phyloP scores from a whole-genome alignment of 2,329 filamentous ascomycete genomes.

The Coleophoma crateriformis region DNA sequence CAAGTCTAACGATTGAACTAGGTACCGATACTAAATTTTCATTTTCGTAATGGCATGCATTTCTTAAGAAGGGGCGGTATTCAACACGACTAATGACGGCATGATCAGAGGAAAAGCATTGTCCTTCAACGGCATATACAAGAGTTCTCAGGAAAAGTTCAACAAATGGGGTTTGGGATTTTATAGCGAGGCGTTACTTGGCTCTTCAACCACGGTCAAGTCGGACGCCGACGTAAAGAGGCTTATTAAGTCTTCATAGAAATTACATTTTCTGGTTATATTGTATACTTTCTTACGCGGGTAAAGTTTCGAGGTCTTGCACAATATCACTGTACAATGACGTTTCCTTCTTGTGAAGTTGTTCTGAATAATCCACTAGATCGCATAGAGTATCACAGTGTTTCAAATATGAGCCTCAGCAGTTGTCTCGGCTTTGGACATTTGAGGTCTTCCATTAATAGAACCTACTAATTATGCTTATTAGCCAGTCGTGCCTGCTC shows the following conservation, averaged over 20 bases:
- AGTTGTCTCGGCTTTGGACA: too few relatives aligned
- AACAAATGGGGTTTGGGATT: conserved; percentile 27
- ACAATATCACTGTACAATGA: too few relatives aligned
- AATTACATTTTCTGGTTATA: background rate
- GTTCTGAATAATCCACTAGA: too few relatives aligned
- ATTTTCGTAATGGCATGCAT: background rate
- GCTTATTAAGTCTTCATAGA: background rate
- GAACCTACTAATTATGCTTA: too few relatives aligned
- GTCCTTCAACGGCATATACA: conserved; percentile 57
- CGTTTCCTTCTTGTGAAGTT: too few relatives aligned
- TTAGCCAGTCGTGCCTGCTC: too few relatives aligned
- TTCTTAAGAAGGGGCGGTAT: conserved; percentile 7
- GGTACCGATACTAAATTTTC: conserved; percentile 29
- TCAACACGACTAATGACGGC: conserved; percentile 46
- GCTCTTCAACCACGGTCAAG: conserved; percentile 33
- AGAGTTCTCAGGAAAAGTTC: conserved; percentile 25
- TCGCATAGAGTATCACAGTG: too few relatives aligned
- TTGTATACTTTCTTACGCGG: background rate
- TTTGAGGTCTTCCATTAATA: too few relatives aligned
- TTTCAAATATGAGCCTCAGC: too few relatives aligned
- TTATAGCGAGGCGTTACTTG: conserved; percentile 30
- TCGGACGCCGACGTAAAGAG: conserved; percentile 22
- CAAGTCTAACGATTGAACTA: conserved; percentile 11
- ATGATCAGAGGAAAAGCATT: conserved; percentile 53
- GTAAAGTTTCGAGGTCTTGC: background rate